A percentile compares a stretch with the other conserved stretches of the same genome.
Evolutionary conservation across 306 rosid genomes (phyloP).

Genomic region (Prunus fruticosa): DNA sequence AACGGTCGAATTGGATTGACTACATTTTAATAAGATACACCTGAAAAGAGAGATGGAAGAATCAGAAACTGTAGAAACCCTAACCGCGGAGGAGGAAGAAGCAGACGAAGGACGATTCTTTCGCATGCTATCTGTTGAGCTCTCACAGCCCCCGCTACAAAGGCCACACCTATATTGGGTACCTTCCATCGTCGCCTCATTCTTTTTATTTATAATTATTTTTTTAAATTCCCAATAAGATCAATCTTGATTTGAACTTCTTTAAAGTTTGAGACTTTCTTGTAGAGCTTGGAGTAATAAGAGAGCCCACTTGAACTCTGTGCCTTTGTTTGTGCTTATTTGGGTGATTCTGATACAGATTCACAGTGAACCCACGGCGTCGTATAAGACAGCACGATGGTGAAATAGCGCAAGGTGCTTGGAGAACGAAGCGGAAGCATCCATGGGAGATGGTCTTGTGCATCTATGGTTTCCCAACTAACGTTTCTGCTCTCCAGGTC

Average conservation of each 20-base stretch:
- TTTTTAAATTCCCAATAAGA: background rate
- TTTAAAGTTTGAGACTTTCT: background rate
- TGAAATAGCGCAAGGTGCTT: too few species aligned
- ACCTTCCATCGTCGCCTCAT: background rate
- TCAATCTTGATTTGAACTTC: background rate
- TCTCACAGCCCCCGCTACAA: slow-evolving; percentile 84
- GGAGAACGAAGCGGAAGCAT: too few species aligned
- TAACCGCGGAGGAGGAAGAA: background rate
- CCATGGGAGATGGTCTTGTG: too few species aligned
- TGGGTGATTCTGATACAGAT: slow-evolving; percentile 36
- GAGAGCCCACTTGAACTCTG: too few species aligned
- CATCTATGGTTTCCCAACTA: too few species aligned
- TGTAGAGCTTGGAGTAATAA: too few species aligned
- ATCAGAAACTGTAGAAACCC: slow-evolving; percentile 19
- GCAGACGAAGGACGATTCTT: slow-evolving; percentile 55
- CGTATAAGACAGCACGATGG: too few species aligned
- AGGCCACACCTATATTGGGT: slow-evolving; percentile 95
- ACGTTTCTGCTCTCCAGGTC: too few species aligned
- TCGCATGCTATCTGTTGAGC: slow-evolving; percentile 72
- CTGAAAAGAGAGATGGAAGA: too few species aligned
- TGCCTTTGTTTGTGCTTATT: background rate
- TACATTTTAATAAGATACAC: background rate
- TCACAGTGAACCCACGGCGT: slow-evolving; percentile 26
- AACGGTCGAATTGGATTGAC: slow-evolving; percentile 64
- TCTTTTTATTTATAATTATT: background rate